Evolutionary conservation across 305 asterid genomes (phyloP).

Genomic region (Solanum hybrid): DNA sequence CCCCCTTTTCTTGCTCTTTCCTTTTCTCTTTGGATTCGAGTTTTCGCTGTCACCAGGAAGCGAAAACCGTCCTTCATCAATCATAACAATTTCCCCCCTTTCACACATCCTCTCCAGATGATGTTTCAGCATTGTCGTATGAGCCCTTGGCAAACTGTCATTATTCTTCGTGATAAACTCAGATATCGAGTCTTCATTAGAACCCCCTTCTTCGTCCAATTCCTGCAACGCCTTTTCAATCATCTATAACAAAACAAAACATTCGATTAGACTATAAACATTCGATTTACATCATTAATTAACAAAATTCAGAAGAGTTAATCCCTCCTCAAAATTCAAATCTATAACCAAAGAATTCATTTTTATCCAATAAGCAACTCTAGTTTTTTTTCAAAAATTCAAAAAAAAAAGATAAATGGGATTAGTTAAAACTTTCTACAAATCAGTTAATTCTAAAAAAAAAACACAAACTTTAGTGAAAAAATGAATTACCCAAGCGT

Average conservation of each 20-base stretch:
- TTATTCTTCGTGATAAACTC: conserved; percentile 24
- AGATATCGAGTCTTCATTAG: conserved; percentile 37
- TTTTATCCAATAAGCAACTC: background rate
- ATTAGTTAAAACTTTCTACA: background rate
- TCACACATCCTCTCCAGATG: conserved; percentile 27
- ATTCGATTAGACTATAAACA: too few species aligned
- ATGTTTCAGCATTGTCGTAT: conserved; percentile 20
- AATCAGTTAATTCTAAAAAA: too few species aligned
- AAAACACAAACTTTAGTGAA: too few species aligned
- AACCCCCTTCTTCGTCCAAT: conserved; percentile 37
- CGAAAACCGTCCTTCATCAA: background rate
- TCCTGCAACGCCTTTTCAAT: conserved; percentile 32
- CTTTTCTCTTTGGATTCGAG: background rate
- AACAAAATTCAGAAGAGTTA: too few species aligned
- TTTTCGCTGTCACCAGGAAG: background rate
- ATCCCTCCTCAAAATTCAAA: too few species aligned
- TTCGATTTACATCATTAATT: too few species aligned
- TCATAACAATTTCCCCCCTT: conserved; percentile 11
- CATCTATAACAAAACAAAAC: conserved; percentile 27
- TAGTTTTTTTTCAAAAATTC: background rate
- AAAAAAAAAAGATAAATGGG: background rate
- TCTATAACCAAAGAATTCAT: too few species aligned
- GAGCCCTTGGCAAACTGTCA: conserved; percentile 18
- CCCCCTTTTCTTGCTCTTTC: conserved; percentile 8
- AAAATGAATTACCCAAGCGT: too few species aligned